phyloP scores from a whole-genome alignment of 768 basidiomycete species.

The Leccinum aurantiacum region DNA sequence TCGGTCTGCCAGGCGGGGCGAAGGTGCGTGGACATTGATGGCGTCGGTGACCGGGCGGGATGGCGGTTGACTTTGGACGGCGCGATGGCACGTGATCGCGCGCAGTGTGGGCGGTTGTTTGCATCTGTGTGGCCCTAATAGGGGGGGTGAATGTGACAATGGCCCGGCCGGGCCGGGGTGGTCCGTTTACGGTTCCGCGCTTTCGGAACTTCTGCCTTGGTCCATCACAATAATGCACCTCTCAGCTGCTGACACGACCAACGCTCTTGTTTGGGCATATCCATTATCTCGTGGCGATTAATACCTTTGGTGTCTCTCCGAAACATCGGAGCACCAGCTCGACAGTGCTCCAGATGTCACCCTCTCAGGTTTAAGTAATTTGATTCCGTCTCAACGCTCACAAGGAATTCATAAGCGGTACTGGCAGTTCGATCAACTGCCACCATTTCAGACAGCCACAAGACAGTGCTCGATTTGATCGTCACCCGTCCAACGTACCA shows the following conservation, averaged over 20 bases:
- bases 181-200: conserved; percentile 10
- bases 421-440: conserved; percentile 3
- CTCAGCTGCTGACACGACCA: neutral
- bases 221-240: conserved; percentile 1
- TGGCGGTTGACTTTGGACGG: conserved; percentile 6
- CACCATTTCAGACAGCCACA: neutral
- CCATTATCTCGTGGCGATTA: neutral
- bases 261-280: neutral
- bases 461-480: conserved; percentile 9
- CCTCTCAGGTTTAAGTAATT: conserved; percentile 4
- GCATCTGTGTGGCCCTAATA: conserved; percentile 11
- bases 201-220: conserved; percentile 20
- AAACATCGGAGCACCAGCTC: neutral
- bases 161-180: neutral
- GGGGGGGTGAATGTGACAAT: too few relatives aligned
- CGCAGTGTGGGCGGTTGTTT: conserved; percentile 21
- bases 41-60: neutral
- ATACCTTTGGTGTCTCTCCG: neutral
- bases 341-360: conserved; percentile 3
- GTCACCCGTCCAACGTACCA: conserved; percentile 4
- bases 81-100: conserved; percentile 33
- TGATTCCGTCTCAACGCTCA: conserved; percentile 1
- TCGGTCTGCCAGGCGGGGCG: conserved; percentile 84
- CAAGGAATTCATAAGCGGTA: neutral
- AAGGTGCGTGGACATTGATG: conserved; percentile 11